These are phyloP conservation scores for Heracleum sosnowskyi DNA, from an alignment of 129 eudicot species.

Conservation along the genomic window DNA sequence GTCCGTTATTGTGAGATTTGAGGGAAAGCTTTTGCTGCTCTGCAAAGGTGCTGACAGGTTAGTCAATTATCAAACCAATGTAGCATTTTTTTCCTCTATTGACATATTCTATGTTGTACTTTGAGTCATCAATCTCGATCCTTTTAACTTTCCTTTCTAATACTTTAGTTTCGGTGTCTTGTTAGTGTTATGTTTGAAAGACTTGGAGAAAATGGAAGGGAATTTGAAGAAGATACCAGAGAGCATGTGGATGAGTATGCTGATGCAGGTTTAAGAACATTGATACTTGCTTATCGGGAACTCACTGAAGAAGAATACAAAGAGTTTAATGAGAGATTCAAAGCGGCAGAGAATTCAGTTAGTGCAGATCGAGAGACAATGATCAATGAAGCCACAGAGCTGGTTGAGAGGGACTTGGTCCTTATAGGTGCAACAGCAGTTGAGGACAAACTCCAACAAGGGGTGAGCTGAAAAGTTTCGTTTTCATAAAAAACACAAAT, in stretches of 20 bases:
- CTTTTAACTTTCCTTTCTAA: not conserved
- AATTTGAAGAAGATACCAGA: conserved; percentile 58
- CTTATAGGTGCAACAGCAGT: conserved; percentile 11
- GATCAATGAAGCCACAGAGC: conserved; percentile 5
- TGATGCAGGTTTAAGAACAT: conserved; percentile 86
- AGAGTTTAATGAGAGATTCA: conserved; percentile 5
- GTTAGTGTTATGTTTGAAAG: conserved; percentile 84
- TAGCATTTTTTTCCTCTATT: not conserved
- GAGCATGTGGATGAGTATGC: conserved; percentile 78
- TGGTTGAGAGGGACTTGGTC: conserved; percentile 3
- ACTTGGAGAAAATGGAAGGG: conserved; percentile 65
- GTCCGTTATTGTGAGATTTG: conserved; percentile 77
- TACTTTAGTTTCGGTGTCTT: conserved; percentile 8
- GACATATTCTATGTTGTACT: not conserved
- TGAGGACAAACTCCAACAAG: conserved; percentile 13
- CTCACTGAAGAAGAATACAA: conserved; percentile 21
- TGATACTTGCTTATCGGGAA: conserved; percentile 77
- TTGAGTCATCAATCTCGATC: not conserved
- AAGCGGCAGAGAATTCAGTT: not conserved
- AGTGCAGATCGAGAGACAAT: not conserved
- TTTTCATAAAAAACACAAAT: not conserved
- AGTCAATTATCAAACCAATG: conserved; percentile 5
- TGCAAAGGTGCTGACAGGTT: conserved; percentile 97
- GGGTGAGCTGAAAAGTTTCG: conserved; percentile 5
- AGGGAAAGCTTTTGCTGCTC: conserved; percentile 58